Evolutionary conservation across 495 filamentous ascomycete genomes (phyloP).

Genomic region (Hypoxylon perforatum): DNA sequence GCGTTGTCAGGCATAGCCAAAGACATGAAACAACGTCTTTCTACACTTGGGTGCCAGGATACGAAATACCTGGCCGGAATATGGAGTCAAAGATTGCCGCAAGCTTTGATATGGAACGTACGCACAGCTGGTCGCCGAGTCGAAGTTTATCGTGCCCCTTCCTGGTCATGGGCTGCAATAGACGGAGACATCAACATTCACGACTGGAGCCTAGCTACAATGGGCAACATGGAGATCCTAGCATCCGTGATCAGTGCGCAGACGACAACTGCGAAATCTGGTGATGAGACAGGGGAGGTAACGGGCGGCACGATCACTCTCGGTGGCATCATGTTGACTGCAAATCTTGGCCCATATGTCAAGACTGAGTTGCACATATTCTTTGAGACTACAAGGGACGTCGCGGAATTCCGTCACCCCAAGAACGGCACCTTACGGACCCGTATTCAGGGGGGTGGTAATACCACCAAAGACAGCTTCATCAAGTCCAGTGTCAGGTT

Average conservation of each 20-base stretch:
- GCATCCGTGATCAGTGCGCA: not conserved
- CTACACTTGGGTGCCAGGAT: not conserved
- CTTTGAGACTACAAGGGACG: not conserved
- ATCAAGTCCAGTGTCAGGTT: not conserved
- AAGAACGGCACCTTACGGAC: not conserved
- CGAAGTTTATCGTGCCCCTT: not conserved
- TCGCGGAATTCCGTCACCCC: not conserved
- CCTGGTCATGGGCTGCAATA: not conserved
- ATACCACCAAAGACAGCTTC: not conserved
- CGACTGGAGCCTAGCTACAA: not conserved
- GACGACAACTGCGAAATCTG: not conserved
- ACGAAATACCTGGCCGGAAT: not conserved
- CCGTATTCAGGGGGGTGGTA: not conserved
- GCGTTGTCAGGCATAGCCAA: slow-evolving; percentile 42
- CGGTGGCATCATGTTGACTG: not conserved
- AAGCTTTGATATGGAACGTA: not conserved
- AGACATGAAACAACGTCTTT: slow-evolving; percentile 9
- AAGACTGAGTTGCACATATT: not conserved
- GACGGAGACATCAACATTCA: not conserved
- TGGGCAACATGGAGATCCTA: not conserved
- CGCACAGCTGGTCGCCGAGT: not conserved
- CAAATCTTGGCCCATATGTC: not conserved
- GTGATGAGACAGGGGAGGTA: not conserved
- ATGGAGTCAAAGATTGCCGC: not conserved
- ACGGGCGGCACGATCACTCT: not conserved